These are phyloP conservation scores for Ceriops zippeliana DNA, from an alignment of 345 rosid species.

Conservation along the genomic window DNA sequence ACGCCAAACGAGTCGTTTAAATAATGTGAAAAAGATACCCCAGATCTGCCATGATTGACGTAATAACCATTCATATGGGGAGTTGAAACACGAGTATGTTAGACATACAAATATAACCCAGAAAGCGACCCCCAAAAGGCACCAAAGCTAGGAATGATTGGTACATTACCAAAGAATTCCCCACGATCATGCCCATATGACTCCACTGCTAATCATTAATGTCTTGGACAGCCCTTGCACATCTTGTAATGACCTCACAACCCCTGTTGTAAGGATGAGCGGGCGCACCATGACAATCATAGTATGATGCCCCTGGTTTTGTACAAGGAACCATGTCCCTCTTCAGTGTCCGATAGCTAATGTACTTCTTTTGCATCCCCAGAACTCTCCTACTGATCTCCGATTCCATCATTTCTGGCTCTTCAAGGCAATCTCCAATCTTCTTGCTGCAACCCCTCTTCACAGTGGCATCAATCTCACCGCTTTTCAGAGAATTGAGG, in stretches of 20 bases:
- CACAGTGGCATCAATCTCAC: slow-evolving; percentile 36
- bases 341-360: slow-evolving; percentile 79
- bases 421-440: slow-evolving; percentile 48
- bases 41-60: slow-evolving; percentile 26
- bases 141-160: slow-evolving; percentile 19
- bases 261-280: slow-evolving; percentile 70
- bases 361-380: slow-evolving; percentile 58
- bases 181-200: background rate
- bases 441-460: slow-evolving; percentile 31
- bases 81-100: background rate
- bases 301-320: slow-evolving; percentile 86
- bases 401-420: slow-evolving; percentile 71
- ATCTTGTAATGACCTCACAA: slow-evolving; percentile 72
- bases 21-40: background rate
- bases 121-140: slow-evolving; percentile 13
- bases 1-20: background rate
- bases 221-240: slow-evolving; percentile 54
- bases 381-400: slow-evolving; percentile 68
- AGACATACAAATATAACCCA: slow-evolving; percentile 14
- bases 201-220: slow-evolving; percentile 23
- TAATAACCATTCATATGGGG: slow-evolving; percentile 17
- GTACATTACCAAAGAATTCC: slow-evolving; percentile 4
- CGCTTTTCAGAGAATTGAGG: slow-evolving; percentile 28
- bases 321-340: slow-evolving; percentile 90
- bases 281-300: slow-evolving; percentile 60